Evolutionary conservation across 352 stramenopile genomes (phyloP), one percentile per base, ranked within the genome.

Genomic region (Globisporangium takayamanum): DNA sequence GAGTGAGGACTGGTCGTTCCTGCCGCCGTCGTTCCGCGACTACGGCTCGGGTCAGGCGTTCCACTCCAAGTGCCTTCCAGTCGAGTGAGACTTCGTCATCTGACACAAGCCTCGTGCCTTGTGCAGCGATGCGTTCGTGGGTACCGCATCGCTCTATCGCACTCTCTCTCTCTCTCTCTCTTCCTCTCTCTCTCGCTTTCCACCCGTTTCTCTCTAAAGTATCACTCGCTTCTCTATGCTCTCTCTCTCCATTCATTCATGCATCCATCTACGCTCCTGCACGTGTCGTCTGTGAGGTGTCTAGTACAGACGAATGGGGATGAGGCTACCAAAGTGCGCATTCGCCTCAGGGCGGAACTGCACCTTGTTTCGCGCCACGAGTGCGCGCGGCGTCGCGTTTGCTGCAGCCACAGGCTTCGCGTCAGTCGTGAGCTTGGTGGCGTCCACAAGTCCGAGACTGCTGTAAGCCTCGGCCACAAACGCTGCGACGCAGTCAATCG

Each of bases 1-100:
- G 60, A 86, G 67, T 45, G 82, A 92, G 50, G 79, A 92, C 55
- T 89, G 76, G 70, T 78, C 79, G 12, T 92, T 89, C 48, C 59
- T 94, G 48, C 84, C 84, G 67, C 84, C 84, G 30, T 89, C 82
- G n/a, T 92, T 92, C 67, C 80, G 84, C 39, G 84, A 92, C 70
- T 94, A 94, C 62, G 68, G 78, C 30, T 88, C 80, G 20, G 84
- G 82, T 45, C 74, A 91, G 66, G 79, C 84, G 42, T 92, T 89
- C 68, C 84, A 94, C 63, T 77, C 76, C 64, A 92, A 89, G 70
- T 94, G 84, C 63, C 73, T 92, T 41, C 67, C 82, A 25, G 70
- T 84, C 37, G 82, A 89, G 41, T 73, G 39, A 50, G 26, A 12
- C 33, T 22, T 5, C 25, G 30, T 49, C 46, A 20, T n/a, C 16